Base-by-base conservation (phyloP, 2,329 filamentous ascomycete genomes). In the Colletotrichum tropicicola region DNA sequence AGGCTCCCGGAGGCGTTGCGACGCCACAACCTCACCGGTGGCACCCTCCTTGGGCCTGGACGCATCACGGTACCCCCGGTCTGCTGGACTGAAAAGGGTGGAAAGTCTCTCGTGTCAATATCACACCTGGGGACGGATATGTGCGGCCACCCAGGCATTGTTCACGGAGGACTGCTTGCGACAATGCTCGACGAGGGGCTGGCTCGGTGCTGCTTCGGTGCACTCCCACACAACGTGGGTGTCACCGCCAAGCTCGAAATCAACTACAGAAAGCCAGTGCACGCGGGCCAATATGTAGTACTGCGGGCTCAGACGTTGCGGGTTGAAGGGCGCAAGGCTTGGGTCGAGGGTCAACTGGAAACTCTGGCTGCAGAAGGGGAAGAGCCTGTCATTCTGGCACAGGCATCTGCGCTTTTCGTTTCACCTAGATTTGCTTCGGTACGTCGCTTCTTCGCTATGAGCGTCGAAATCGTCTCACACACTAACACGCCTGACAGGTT, bases 241-340 rank as follows among this genome's bases (percentile, higher is more conserved):
- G 86, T 98, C 75, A 98, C 96, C 41, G 96, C 95, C 54, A 95
- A 90, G 73, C 81, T 99, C 71, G 94, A 87, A 70, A 82, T 92
- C 70, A 90, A 97, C 77, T 99, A 98, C 79, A 89, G 91, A 71
- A 89, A 88, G 66, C 96, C 96, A 5, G 91, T 92, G 45, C 88
- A 87, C 71, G 93, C 94, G 6, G 87, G 88, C 21, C 87, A 87
- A 66, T 96, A 91, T 74, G 82, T 97, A 28, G 92, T 97, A 44
- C 80, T 99, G 63, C 85, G 87, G 67, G 94, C 93, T 4, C 87
- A 89, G 74, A 97, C 94, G 19, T 90, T 87, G 9, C 94, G 91
- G 80, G 92, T 95, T 1, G 94, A 98, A 74, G 95, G 96, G 1
- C 86, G 96, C 67, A 98, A 98, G 82, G 95, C 94, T 12, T 98